Conservation (phyloP, 148 eudicot genomes). For the Agrostemma githago region DNA sequence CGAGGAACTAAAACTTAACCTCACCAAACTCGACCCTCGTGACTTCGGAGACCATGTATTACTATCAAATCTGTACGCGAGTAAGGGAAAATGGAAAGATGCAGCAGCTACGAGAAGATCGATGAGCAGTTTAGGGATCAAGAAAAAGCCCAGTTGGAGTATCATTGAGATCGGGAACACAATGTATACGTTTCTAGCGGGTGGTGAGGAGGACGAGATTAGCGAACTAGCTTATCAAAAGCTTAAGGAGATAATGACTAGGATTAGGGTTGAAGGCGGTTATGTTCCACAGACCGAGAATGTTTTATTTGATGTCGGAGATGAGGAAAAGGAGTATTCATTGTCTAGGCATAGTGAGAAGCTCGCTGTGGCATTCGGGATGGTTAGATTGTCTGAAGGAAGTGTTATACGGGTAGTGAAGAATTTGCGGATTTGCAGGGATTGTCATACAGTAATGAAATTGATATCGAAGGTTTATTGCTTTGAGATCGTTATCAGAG, state of each 20-base stretch:
- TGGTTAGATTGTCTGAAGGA: slow-evolving; percentile 35
- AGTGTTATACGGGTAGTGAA: slow-evolving; percentile 46
- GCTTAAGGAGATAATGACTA: slow-evolving; percentile 44
- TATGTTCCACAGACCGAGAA: slow-evolving; percentile 26
- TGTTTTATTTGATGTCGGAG: slow-evolving; percentile 58
- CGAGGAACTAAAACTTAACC: slow-evolving; percentile 37
- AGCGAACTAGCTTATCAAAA: slow-evolving; percentile 42
- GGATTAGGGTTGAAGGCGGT: slow-evolving; percentile 52
- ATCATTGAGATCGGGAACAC: slow-evolving; percentile 55
- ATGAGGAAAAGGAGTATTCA: slow-evolving; percentile 54
- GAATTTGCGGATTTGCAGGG: slow-evolving; percentile 62
- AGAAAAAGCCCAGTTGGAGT: slow-evolving; percentile 66
- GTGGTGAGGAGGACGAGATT: slow-evolving; percentile 34
- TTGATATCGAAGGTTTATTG: slow-evolving; percentile 44
- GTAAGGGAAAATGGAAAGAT: slow-evolving; percentile 55
- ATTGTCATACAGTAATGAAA: slow-evolving; percentile 58
- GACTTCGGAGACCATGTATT: slow-evolving; percentile 51
- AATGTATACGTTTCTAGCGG: slow-evolving; percentile 53
- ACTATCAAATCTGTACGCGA: slow-evolving; percentile 54
- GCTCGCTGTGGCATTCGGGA: slow-evolving; percentile 58
- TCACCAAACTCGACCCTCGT: slow-evolving; percentile 46
- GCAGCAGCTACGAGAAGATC: slow-evolving; percentile 42
- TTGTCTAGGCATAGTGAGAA: slow-evolving; percentile 54
- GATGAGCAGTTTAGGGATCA: slow-evolving; percentile 36
- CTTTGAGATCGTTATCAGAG: slow-evolving; percentile 49